A percentile compares a stretch with the other conserved stretches of the same genome.
Conservation (phyloP, 208 protist genomes). For the Leishmania lainsoni region DNA sequence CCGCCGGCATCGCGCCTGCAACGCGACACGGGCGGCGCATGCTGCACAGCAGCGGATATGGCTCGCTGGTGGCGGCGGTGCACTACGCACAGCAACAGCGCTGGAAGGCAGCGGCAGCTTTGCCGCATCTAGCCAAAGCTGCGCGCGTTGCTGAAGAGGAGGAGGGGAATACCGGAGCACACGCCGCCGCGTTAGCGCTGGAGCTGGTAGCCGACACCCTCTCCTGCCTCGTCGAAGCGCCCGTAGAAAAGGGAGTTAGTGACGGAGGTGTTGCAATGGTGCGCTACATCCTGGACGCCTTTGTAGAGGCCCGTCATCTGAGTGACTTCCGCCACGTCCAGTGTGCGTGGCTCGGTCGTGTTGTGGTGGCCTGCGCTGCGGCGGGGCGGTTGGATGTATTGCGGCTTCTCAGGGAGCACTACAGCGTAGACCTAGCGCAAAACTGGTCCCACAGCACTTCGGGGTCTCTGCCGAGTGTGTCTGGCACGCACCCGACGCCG, state of each 20-base stretch:
- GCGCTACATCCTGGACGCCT: constrained; percentile 30
- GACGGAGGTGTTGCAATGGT: constrained; percentile 13
- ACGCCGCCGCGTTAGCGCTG: constrained; percentile 11
- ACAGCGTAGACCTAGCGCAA: constrained; percentile 36
- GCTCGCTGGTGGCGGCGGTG: constrained; percentile 33
- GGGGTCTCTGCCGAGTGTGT: not conserved
- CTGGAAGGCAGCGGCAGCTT: constrained; percentile 3
- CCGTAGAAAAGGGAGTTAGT: not conserved
- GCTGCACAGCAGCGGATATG: constrained; percentile 6
- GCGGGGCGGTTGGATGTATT: constrained; percentile 47
- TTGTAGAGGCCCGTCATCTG: constrained; percentile 22
- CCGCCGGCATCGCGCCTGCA: constrained; percentile 43
- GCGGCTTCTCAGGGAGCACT: constrained; percentile 40
- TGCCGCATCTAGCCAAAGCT: not conserved
- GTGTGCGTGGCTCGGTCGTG: constrained; percentile 43
- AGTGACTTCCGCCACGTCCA: constrained; percentile 27
- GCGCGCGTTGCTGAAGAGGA: not conserved
- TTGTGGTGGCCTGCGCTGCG: constrained; percentile 50
- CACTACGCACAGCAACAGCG: constrained; percentile 24
- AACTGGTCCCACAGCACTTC: not conserved
- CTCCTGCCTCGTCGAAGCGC: constrained; percentile 4
- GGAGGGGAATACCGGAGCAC: not conserved
- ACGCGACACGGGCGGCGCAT: constrained; percentile 38
- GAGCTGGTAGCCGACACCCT: constrained; percentile 19
- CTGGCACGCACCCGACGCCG: constrained; percentile 3